A percentile compares a stretch with the other conserved stretches of the same genome.
phyloP scores from a whole-genome alignment of 2,329 filamentous ascomycete species.

The Tothia fuscella region DNA sequence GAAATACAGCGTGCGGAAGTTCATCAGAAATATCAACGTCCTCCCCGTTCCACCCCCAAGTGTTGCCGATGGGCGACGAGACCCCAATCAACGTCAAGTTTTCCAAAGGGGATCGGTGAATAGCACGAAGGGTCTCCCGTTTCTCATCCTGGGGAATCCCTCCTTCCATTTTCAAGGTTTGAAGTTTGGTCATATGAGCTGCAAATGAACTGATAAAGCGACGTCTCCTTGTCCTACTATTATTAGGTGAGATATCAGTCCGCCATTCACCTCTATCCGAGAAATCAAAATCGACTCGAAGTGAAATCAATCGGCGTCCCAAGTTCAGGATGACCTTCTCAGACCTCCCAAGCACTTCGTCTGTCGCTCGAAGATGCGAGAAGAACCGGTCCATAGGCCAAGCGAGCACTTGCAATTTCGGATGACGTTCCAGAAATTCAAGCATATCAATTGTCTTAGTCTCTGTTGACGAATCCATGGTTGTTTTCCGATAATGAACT shows the following conservation, averaged over 20 bases:
- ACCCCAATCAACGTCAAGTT: slow-evolving; percentile 36
- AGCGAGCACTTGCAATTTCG: slow-evolving; percentile 30
- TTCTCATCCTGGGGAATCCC: slow-evolving; percentile 36
- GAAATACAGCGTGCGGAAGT: slow-evolving; percentile 15
- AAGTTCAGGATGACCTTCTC: slow-evolving; percentile 27
- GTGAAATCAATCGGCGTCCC: slow-evolving; percentile 26
- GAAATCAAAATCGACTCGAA: slow-evolving; percentile 30
- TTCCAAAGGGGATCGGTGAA: slow-evolving; percentile 29
- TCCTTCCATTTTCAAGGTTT: slow-evolving; percentile 35
- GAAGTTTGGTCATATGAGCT: slow-evolving; percentile 28
- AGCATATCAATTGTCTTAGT: slow-evolving; percentile 20
- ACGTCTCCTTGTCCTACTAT: slow-evolving; percentile 13
- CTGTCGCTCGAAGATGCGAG: slow-evolving; percentile 19
- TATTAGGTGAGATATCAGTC: slow-evolving; percentile 17
- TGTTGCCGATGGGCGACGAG: slow-evolving; percentile 32
- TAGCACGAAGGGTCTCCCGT: slow-evolving; percentile 31
- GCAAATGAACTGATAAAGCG: slow-evolving; percentile 33
- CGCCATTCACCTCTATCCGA: slow-evolving; percentile 19
- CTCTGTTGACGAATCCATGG: slow-evolving; percentile 5
- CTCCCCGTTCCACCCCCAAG: slow-evolving; percentile 28
- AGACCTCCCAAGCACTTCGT: slow-evolving; percentile 13
- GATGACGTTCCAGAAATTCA: slow-evolving; percentile 32
- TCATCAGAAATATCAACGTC: slow-evolving; percentile 21
- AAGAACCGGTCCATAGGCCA: slow-evolving; percentile 38
- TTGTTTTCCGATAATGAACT: neutral